Conservation (phyloP, 2,329 filamentous ascomycete genomes). For the Neospermospora avenae region DNA sequence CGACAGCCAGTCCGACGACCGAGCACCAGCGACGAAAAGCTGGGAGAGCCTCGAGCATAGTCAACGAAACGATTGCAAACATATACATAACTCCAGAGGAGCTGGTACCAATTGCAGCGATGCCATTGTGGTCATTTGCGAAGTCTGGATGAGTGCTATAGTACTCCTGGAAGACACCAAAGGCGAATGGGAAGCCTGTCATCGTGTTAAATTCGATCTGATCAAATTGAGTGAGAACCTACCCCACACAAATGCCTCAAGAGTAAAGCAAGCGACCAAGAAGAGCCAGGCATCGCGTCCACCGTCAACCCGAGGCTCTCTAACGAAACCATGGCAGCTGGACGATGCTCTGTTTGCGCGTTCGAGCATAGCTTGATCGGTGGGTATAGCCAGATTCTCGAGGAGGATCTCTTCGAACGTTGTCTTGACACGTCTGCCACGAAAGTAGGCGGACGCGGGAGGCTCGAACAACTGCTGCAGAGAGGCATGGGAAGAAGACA, state of each 20-base stretch:
- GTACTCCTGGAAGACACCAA: conserved; percentile 44
- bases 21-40: conserved; percentile 31
- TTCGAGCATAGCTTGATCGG: neutral
- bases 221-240: conserved; percentile 13
- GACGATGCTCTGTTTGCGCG: neutral
- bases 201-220: neutral
- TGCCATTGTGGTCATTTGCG: conserved; percentile 35
- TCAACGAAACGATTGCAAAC: conserved; percentile 25
- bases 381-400: neutral
- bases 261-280: conserved; percentile 47
- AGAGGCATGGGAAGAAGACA: neutral
- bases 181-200: conserved; percentile 38
- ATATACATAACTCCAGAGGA: conserved; percentile 31
- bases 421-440: too few relatives aligned
- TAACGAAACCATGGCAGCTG: neutral
- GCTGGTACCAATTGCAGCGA: conserved; percentile 43
- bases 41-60: conserved; percentile 31
- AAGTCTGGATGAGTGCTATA: conserved; percentile 40
- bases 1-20: conserved; percentile 38
- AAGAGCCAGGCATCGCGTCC: conserved; percentile 51
- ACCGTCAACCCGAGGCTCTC: conserved; percentile 42
- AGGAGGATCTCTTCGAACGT: neutral
- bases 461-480: neutral
- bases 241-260: conserved; percentile 55
- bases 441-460: neutral